Evolutionary conservation across 1,284 basidiomycete genomes (phyloP).

Genomic region (Rhizopogon hawkerae): DNA sequence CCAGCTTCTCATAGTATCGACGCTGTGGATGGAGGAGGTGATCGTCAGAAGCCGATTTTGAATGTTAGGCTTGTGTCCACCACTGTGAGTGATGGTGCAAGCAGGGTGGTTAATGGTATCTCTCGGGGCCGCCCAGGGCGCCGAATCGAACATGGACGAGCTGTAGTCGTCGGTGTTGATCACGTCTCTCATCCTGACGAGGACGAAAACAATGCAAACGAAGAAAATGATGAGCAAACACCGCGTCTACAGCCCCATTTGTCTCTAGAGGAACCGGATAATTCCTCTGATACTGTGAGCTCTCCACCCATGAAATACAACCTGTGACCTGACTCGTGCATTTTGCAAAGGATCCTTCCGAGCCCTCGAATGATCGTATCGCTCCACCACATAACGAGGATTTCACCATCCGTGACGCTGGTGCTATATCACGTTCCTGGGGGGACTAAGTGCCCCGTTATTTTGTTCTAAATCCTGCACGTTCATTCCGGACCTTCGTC

Average conservation of each 20-base stretch:
- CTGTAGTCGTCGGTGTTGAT: slow-evolving; percentile 1
- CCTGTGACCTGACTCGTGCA: slow-evolving; percentile 6
- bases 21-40: background rate
- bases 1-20: slow-evolving; percentile 7
- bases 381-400: slow-evolving; percentile 17
- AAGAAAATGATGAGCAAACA: slow-evolving; percentile 5
- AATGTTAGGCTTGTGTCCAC: slow-evolving; percentile 20
- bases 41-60: slow-evolving; percentile 11
- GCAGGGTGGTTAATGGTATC: slow-evolving; percentile 1
- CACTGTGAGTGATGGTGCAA: slow-evolving; percentile 1
- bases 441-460: slow-evolving; percentile 20
- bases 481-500: slow-evolving; percentile 24
- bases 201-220: background rate
- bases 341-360: slow-evolving; percentile 10
- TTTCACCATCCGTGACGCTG: slow-evolving; percentile 24
- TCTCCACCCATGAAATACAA: slow-evolving; percentile 2
- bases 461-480: slow-evolving; percentile 15
- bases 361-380: slow-evolving; percentile 6
- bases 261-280: slow-evolving; percentile 7
- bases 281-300: slow-evolving; percentile 4
- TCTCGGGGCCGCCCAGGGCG: slow-evolving; percentile 20
- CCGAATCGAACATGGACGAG: slow-evolving; percentile 10
- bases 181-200: background rate
- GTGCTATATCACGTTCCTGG: slow-evolving; percentile 28
- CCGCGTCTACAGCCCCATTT: slow-evolving; percentile 1